Conservation (phyloP, 805 yeast species). For the Scheffersomyces stipitis region DNA sequence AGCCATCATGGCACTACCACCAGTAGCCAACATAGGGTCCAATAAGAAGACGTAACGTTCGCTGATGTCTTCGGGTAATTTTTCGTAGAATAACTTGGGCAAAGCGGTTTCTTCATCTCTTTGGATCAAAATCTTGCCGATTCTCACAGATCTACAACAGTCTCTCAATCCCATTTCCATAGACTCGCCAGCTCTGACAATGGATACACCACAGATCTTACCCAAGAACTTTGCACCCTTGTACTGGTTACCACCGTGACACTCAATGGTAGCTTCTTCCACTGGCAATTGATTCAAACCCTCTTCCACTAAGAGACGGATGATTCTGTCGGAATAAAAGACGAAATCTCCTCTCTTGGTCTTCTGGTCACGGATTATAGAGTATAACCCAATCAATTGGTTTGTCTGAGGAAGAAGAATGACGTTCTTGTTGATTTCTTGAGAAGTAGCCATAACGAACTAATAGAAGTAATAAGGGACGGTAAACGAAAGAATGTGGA, state of each 20-base stretch:
- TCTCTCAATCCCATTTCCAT: constrained; percentile 99
- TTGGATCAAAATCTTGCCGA: constrained; percentile 95
- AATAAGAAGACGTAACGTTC: constrained; percentile 85
- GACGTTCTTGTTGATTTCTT: constrained; percentile 50
- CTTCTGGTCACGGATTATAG: constrained; percentile 80
- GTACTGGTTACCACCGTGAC: constrained; percentile 73
- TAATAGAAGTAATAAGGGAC: too few relatives aligned
- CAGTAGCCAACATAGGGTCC: constrained; percentile 98
- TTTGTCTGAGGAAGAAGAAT: constrained; percentile 80
- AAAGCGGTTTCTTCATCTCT: constrained; percentile 96
- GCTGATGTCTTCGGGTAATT: constrained; percentile 88
- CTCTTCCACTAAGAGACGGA: constrained; percentile 89
- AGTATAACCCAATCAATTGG: constrained; percentile 83
- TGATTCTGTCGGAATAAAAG: constrained; percentile 92
- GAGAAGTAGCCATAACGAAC: constrained; percentile 12
- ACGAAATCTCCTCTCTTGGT: constrained; percentile 92
- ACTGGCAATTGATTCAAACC: constrained; percentile 94
- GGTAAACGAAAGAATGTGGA: too few relatives aligned
- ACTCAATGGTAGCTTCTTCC: constrained; percentile 60
- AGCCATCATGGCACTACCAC: constrained; percentile 98
- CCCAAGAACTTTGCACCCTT: constrained; percentile 84
- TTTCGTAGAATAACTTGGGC: constrained; percentile 90
- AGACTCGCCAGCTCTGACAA: constrained; percentile 97
- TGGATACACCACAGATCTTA: constrained; percentile 96
- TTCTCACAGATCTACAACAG: constrained; percentile 93